A percentile compares a stretch with the other conserved stretches of the same genome.
Evolutionary conservation across 176 grass and related monocot genomes (phyloP).

Genomic region (Carex littledalei): DNA sequence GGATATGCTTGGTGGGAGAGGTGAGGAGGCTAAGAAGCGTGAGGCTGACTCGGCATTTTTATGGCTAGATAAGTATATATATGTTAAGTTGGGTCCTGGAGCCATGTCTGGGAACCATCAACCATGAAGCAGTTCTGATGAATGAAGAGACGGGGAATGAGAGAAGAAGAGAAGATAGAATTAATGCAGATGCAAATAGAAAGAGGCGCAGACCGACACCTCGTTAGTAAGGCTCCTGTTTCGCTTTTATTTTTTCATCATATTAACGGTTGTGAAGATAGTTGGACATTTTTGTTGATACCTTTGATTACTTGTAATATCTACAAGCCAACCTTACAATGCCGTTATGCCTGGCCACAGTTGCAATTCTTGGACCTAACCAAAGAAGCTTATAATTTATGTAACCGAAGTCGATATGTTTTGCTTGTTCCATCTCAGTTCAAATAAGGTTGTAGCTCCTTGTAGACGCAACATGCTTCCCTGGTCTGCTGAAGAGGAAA

Average conservation of each 20-base stretch:
- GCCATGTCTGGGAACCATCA: background rate
- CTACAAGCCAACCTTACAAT: background rate
- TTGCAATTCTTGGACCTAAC: constrained; percentile 1
- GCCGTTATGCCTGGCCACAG: background rate
- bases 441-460: constrained; percentile 32
- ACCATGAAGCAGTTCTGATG: background rate
- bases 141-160: constrained; percentile 14
- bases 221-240: constrained; percentile 18
- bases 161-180: background rate
- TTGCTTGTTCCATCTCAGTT: constrained; percentile 34
- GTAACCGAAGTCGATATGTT: background rate
- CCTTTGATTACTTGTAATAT: background rate
- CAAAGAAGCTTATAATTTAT: background rate
- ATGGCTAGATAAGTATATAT: constrained; percentile 4
- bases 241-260: background rate
- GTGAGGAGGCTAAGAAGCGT: background rate
- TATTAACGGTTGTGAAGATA: background rate
- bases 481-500: constrained; percentile 53
- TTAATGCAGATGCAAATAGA: background rate
- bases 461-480: constrained; percentile 35
- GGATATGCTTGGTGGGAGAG: background rate
- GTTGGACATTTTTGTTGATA: background rate
- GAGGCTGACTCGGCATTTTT: background rate
- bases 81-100: background rate
- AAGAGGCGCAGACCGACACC: background rate